Evolutionary conservation across 2,329 filamentous ascomycete genomes (phyloP), one percentile per base, ranked within the genome.

Genomic region (Sporothrix globosa): DNA sequence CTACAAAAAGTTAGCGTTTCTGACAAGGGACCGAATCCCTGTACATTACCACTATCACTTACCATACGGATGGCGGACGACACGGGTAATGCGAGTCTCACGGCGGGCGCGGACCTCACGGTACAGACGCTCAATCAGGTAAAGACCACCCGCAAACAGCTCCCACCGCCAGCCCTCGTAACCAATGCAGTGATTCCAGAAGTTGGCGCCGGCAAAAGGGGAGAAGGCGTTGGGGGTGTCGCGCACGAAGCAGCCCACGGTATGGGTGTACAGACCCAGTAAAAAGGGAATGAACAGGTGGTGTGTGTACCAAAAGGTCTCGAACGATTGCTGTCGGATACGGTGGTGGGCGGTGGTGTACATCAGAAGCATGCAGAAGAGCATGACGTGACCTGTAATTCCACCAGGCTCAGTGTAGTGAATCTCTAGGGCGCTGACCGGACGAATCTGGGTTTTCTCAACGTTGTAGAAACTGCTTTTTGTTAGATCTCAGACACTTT

Each of bases 231-330:
- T 77, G 6, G 84, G 80, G 1, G 89, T 91, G 78, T 97, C 94
- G 75, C 96, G 92, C 52, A 99, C 96, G 82, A 99, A 99, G 82
- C 96, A 99, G 72, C 93, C 94, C 9, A 92, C 92, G 1, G 96
- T 95, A 80, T 99, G 96, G 14, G 95, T 98, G 81, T 98, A 99
- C 75, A 99, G 89, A 60, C 88, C 95, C 58, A 99, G 85, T 77
- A 98, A 82, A 81, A 99, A 99, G 1, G 96, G 95, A 72, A 99
- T 91, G 77, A 98, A 98, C n/a, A 99, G 87, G 77, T 99, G 96
- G 81, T 99, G 96, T 0, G 93, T 97, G 82, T 99, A 99, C 96
- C 96, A 99, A 80, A 99, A 99, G 0, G 95, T 96, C 82, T 99
- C 96, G 78, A 94, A 99, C 0, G 93, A 97, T 79, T 99, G 96